Evolutionary conservation across 129 eudicot genomes (phyloP), one percentile per base, ranked within the genome.

Genomic region (Deinandra increscens): DNA sequence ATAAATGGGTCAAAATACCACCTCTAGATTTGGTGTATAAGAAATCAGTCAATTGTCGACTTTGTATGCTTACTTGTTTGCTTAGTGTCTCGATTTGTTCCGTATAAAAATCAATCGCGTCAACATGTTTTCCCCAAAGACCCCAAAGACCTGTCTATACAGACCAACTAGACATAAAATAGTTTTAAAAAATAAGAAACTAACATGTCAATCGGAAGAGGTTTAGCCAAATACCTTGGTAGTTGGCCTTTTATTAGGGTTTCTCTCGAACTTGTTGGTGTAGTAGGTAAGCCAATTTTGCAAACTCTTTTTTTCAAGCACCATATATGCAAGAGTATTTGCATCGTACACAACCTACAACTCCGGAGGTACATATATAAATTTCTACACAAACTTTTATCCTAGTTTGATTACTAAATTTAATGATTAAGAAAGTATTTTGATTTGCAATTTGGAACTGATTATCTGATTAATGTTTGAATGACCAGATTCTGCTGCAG

Each of bases 141-240:
- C 99, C 99, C 78, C 95, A 89, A 76, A 93, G 85, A 80, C 99
- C 99, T 93, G 97, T 80, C 99, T 93, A 89, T 84, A 89, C 82
- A 88, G 55, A 69, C 55, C 55, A 69, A 66, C 49, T 22, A 67
- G 72, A 75, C 14, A 42, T 73, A 64, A 73, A 77, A 73, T 75
- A 26, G 42, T 39, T 13, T 34, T 36, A 50, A 60, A 20, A 20
- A 7, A 69, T n/a, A 10, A 38, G n/a, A 72, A 75, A 71, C 71
- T 15, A 78, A 60, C 14, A 56, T 15, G 53, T 62, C 34, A 36
- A 34, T 4, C 12, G 46, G 17, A 71, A 39, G 19, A 58, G 38
- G 69, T 69, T 60, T 69, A 68, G 66, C 65, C 48, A 75, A 78
- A 55, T 83, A 93, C 99, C 99, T 87, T 93, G 45, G 85, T 82